phyloP scores from a whole-genome alignment of 768 basidiomycete genomes.

The Hygrocybe coccinea region DNA sequence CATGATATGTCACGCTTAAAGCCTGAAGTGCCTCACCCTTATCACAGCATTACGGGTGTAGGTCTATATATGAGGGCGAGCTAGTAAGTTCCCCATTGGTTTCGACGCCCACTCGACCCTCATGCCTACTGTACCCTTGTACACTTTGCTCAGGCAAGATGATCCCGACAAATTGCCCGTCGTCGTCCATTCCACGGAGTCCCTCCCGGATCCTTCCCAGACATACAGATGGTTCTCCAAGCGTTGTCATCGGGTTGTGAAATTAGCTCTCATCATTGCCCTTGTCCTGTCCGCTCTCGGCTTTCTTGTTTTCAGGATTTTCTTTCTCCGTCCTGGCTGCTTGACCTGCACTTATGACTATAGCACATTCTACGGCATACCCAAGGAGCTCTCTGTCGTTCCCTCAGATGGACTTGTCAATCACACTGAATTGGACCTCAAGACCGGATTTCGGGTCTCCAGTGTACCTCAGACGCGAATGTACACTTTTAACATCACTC shows the following conservation, averaged over 20 bases:
- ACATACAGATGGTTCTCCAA: neutral
- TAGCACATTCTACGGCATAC: constrained; percentile 21
- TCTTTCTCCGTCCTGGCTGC: neutral
- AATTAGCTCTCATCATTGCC: neutral
- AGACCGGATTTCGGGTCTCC: neutral
- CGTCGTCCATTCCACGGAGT: neutral
- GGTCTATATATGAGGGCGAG: too few relatives aligned
- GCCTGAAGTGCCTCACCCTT: too few relatives aligned
- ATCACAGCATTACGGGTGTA: too few relatives aligned
- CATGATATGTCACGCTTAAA: too few relatives aligned
- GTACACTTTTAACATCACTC: constrained; percentile 40
- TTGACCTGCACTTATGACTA: constrained; percentile 3
- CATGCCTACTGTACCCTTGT: neutral
- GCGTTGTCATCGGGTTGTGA: neutral
- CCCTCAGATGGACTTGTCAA: neutral
- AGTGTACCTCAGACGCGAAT: constrained; percentile 27
- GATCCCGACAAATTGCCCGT: neutral
- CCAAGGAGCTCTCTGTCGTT: constrained; percentile 20
- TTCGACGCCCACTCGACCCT: too few relatives aligned
- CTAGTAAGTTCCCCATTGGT: too few relatives aligned
- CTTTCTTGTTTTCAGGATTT: neutral
- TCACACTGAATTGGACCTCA: neutral
- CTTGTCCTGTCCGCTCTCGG: neutral
- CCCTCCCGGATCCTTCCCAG: neutral
- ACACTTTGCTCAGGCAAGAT: neutral